phyloP scores from a whole-genome alignment of 306 rosid genomes.

The Sphenostylis stenocarpa region DNA sequence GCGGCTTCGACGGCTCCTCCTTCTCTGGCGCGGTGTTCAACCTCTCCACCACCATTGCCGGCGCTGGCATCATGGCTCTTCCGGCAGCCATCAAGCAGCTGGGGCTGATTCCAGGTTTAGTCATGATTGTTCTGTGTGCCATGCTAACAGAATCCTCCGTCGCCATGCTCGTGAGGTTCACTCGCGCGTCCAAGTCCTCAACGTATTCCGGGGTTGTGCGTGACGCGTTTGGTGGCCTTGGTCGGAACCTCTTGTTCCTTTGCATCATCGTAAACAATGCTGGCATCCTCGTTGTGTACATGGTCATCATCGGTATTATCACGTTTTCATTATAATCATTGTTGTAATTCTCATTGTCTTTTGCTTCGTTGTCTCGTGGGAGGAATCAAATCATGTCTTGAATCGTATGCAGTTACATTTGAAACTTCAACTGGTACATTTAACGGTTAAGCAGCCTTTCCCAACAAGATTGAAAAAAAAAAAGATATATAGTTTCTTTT shows the following conservation, averaged over 20 bases:
- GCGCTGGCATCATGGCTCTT: neutral
- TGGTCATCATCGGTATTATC: neutral
- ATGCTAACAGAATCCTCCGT: constrained; percentile 52
- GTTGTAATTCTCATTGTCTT: neutral
- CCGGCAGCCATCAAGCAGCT: neutral
- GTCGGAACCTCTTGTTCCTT: constrained; percentile 50
- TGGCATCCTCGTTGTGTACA: constrained; percentile 80
- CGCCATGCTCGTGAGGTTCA: constrained; percentile 53
- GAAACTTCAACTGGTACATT: neutral
- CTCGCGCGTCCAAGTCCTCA: constrained; percentile 58
- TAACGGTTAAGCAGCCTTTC: neutral
- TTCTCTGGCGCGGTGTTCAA: neutral
- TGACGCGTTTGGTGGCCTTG: constrained; percentile 43
- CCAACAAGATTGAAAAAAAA: neutral
- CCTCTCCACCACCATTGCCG: neutral
- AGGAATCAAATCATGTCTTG: neutral
- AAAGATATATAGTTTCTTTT: neutral
- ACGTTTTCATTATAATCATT: neutral
- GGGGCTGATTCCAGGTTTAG: neutral
- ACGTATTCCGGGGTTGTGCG: constrained; percentile 57
- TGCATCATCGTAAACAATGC: constrained; percentile 48
- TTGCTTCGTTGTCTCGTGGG: neutral
- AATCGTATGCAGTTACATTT: neutral
- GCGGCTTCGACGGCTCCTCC: neutral
- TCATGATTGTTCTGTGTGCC: neutral